Base-by-base conservation (phyloP, 306 rosid genomes). In the Hippophae tibetana region DNA sequence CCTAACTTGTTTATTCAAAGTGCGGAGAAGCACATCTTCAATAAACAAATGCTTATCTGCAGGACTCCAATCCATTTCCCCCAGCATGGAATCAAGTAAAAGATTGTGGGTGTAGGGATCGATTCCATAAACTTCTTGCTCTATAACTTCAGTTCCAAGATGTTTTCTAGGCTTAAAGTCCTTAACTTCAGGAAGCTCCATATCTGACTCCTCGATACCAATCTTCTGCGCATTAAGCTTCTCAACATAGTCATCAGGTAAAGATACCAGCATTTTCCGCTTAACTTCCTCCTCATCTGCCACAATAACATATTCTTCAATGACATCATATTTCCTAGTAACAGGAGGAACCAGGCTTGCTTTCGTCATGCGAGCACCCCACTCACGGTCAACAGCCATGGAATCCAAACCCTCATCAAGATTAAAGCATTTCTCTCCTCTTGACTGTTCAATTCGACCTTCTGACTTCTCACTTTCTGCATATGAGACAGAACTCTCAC, bases 301-400 rank as follows among this genome's bases (percentile, higher is more conserved):
- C 55, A 93, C 85, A 73, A 84, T 72, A 64, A 74, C 80, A 77
- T 93, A 93, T 54, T 84, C 76, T 58, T 93, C 94, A 67, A 93
- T 89, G 72, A 86, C 87, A 69, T 93, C 88, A 63, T 93, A 93
- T 80, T 93, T 93, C 68, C 99, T 81, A 3, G 99, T 93, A 67
- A 86, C 97, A 23, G 99, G 99, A 78, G 99, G 99, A 78, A 93
- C 99, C 78, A 93, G 70, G 76, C 99, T 93, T 57, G 85, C 86
- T 89, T 88, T 93, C 1, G 99, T 93, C 99, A 93, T 93, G 56
- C 99, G 99, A 74, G 99, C 99, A 55, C 99, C 99, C 99, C 99
- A 93, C 72, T 93, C 95, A 41, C 95, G 97, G 57, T 93, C 99
- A 73, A 82, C 95, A 47, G 79, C 72, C 67, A 62, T 73, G 59